These are phyloP conservation scores for Epithemia pelagica DNA, from an alignment of 108 stramenopile genomes.

Conservation along the genomic window DNA sequence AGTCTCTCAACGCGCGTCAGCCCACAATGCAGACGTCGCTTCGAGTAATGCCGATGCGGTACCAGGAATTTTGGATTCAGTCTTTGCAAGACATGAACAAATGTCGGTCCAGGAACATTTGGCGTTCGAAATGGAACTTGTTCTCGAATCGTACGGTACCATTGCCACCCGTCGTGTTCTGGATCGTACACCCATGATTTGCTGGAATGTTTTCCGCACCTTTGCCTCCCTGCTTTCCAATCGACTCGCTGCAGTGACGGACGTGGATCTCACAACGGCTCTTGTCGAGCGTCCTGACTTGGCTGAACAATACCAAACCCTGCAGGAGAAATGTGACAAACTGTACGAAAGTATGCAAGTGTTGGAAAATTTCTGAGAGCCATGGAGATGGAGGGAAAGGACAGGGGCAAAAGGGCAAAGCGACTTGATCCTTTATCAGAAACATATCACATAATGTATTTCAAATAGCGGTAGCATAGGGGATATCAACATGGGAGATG, in stretches of 20 bases:
- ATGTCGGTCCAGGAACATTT: conserved; percentile 42
- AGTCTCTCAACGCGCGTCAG: background rate
- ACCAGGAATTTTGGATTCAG: conserved; percentile 34
- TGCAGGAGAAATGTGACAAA: conserved; percentile 11
- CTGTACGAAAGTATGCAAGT: conserved; percentile 19
- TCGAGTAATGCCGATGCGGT: conserved; percentile 35
- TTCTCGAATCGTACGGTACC: conserved; percentile 49
- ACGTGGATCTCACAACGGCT: conserved; percentile 13
- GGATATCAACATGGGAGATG: too few species aligned
- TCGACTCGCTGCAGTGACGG: conserved; percentile 22
- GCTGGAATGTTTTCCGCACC: conserved; percentile 40
- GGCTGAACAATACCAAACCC: conserved; percentile 16
- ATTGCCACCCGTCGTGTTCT: conserved; percentile 58
- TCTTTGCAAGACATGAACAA: conserved; percentile 44
- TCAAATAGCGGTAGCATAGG: too few species aligned
- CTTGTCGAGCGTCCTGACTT: conserved; percentile 4
- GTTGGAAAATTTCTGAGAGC: conserved; percentile 19
- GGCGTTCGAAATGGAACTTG: conserved; percentile 66
- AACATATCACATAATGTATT: too few species aligned
- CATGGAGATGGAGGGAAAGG: conserved; percentile 11
- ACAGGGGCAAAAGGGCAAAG: too few species aligned
- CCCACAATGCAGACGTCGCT: conserved; percentile 4
- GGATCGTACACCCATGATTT: conserved; percentile 68
- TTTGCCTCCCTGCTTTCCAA: conserved; percentile 5
- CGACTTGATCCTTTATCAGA: too few species aligned